Conservation (phyloP, 2,329 filamentous ascomycete genomes). For the Kalmusia sp. region DNA sequence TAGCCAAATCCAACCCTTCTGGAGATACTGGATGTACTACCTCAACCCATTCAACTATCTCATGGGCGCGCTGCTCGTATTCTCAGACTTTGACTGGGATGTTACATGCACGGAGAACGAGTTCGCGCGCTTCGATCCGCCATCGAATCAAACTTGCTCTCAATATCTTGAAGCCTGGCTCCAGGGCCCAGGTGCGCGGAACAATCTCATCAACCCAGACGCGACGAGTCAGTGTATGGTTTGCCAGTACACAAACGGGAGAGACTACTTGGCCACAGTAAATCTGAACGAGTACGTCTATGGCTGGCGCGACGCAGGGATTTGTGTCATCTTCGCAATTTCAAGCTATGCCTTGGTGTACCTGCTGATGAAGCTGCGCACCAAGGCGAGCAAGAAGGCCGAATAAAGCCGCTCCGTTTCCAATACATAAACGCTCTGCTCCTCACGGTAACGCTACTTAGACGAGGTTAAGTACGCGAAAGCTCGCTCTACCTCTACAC, state of each 20-base stretch:
- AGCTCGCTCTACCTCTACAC: no score
- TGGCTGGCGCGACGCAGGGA: conserved; percentile 70
- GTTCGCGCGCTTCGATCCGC: conserved; percentile 56
- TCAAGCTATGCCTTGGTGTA: conserved; percentile 61
- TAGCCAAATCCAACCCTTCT: conserved; percentile 71
- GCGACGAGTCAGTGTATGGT: conserved; percentile 64
- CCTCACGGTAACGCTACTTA: not conserved
- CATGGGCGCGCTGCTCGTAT: conserved; percentile 49
- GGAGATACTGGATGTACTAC: conserved; percentile 58
- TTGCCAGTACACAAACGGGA: conserved; percentile 65
- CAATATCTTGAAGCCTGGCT: conserved; percentile 65
- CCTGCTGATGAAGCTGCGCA: conserved; percentile 49
- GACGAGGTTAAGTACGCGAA: no score
- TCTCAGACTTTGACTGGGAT: conserved; percentile 51
- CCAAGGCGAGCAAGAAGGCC: conserved; percentile 47
- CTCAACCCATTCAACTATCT: conserved; percentile 54
- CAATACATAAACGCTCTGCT: not conserved
- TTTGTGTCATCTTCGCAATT: conserved; percentile 63
- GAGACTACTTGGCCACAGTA: conserved; percentile 65
- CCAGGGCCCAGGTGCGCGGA: conserved; percentile 50
- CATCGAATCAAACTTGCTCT: conserved; percentile 61
- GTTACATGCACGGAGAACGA: conserved; percentile 47
- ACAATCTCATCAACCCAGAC: conserved; percentile 66
- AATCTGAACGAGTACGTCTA: conserved; percentile 69
- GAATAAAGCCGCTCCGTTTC: conserved; percentile 13